Evolutionary conservation across 768 basidiomycete genomes (phyloP).

Genomic region (Auriscalpium orientale): DNA sequence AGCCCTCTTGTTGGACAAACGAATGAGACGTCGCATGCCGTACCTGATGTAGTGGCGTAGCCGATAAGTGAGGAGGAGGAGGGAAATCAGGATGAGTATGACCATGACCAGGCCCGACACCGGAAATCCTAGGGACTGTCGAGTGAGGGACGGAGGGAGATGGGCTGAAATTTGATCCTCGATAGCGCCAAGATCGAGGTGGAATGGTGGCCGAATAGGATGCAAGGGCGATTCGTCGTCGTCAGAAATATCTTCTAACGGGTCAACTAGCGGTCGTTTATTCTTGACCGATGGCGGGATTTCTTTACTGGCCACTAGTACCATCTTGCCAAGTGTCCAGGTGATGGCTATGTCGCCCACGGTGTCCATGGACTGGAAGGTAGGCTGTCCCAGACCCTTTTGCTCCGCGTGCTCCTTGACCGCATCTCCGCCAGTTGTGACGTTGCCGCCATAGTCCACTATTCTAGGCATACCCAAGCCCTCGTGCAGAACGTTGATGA

Average conservation of each 20-base stretch:
- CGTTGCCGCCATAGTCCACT: slow-evolving; percentile 77
- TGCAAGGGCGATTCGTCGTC: slow-evolving; percentile 45
- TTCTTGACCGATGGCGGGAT: slow-evolving; percentile 43
- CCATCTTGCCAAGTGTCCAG: slow-evolving; percentile 99
- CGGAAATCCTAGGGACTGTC: slow-evolving; percentile 66
- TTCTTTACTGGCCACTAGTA: slow-evolving; percentile 91
- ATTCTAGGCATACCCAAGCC: slow-evolving; percentile 93
- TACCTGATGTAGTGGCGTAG: slow-evolving; percentile 49
- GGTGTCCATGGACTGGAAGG: slow-evolving; percentile 92
- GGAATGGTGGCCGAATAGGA: slow-evolving; percentile 57
- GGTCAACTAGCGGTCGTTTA: slow-evolving; percentile 59
- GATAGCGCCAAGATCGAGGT: slow-evolving; percentile 44
- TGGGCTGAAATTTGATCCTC: slow-evolving; percentile 63
- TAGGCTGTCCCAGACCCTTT: slow-evolving; percentile 75
- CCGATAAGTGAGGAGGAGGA: slow-evolving; percentile 42
- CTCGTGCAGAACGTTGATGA: slow-evolving; percentile 92
- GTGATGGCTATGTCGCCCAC: slow-evolving; percentile 90
- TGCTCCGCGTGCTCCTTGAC: slow-evolving; percentile 68
- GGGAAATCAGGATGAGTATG: slow-evolving; percentile 32
- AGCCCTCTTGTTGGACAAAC: slow-evolving; percentile 15
- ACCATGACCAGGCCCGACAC: slow-evolving; percentile 57
- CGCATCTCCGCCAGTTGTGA: slow-evolving; percentile 58
- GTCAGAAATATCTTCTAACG: slow-evolving; percentile 29
- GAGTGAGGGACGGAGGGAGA: slow-evolving; percentile 53
- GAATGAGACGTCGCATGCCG: slow-evolving; percentile 22